Conservation (phyloP, 1,284 basidiomycete species). For the Mycosarcoma maydis region DNA sequence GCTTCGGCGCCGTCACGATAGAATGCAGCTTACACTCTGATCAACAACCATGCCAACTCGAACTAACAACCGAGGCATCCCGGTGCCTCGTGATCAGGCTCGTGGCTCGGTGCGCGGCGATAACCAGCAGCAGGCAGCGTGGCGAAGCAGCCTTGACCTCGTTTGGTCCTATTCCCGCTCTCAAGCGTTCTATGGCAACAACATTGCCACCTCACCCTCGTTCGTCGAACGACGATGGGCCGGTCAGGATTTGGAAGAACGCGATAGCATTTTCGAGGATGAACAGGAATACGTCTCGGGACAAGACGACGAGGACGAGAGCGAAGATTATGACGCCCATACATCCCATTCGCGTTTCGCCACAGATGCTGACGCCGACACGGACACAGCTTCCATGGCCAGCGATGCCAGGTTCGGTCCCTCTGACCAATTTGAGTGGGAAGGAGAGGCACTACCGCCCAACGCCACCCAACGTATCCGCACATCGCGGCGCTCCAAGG, state of each 20-base stretch:
- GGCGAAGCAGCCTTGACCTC: conserved; percentile 58
- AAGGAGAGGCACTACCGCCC: conserved; percentile 47
- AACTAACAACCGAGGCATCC: conserved; percentile 27
- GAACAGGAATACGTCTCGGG: conserved; percentile 47
- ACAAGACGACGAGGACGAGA: conserved; percentile 31
- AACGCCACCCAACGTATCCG: conserved; percentile 32
- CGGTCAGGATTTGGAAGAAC: conserved; percentile 58
- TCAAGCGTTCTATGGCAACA: conserved; percentile 66
- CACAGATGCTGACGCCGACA: conserved; percentile 41
- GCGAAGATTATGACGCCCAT: conserved; percentile 17
- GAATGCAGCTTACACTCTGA: conserved; percentile 11
- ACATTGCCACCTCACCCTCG: conserved; percentile 63
- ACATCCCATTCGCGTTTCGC: conserved; percentile 22
- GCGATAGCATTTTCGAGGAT: conserved; percentile 49
- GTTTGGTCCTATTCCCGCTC: conserved; percentile 67
- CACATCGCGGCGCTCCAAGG: conserved; percentile 19
- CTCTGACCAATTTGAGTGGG: conserved; percentile 39
- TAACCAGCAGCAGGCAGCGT: conserved; percentile 48
- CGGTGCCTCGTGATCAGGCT: conserved; percentile 35
- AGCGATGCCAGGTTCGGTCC: conserved; percentile 33
- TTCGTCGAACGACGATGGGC: conserved; percentile 63
- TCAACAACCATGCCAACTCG: conserved; percentile 20
- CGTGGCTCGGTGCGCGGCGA: conserved; percentile 13
- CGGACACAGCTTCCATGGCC: conserved; percentile 27
- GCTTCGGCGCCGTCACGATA: background rate